Conservation (phyloP, 2,329 filamentous ascomycete species). For the Iodosphaeria phyllophila region DNA sequence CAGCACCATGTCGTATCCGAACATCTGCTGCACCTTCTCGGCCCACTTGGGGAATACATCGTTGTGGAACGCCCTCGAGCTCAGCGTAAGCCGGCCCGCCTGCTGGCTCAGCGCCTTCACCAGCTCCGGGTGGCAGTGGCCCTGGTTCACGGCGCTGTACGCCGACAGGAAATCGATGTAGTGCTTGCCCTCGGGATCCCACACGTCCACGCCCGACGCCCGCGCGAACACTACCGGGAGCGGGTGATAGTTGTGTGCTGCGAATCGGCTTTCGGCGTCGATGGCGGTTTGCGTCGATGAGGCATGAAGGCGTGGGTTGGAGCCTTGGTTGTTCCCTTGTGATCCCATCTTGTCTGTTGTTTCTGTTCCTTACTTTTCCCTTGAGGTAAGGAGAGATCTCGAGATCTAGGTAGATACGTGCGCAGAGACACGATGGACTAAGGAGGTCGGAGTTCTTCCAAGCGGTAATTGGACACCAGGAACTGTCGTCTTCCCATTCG, state of each 20-base stretch:
- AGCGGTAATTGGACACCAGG: no score
- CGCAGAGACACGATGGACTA: no score
- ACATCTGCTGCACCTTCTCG: slow-evolving; percentile 72
- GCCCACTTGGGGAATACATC: slow-evolving; percentile 95
- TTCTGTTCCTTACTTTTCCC: no score
- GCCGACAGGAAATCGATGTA: slow-evolving; percentile 97
- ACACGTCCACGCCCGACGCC: slow-evolving; percentile 73
- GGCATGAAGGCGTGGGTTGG: no score
- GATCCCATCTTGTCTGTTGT: no score
- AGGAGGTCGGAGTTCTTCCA: no score
- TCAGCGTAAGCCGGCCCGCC: slow-evolving; percentile 74
- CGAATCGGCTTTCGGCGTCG: slow-evolving; percentile 60
- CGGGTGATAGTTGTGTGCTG: slow-evolving; percentile 97
- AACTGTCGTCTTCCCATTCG: no score
- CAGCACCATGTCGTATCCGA: slow-evolving; percentile 94
- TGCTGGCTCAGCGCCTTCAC: slow-evolving; percentile 82
- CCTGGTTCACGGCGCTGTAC: slow-evolving; percentile 95
- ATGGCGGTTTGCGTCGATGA: slow-evolving; percentile 67
- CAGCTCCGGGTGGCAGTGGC: slow-evolving; percentile 92
- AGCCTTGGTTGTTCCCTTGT: no score
- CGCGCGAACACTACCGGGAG: slow-evolving; percentile 83
- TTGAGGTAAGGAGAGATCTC: no score
- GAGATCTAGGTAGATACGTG: no score
- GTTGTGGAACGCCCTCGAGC: slow-evolving; percentile 92
- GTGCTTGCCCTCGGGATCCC: slow-evolving; percentile 90